Evolutionary conservation across 768 basidiomycete species (phyloP).

Genomic region (Suillus bovinus): DNA sequence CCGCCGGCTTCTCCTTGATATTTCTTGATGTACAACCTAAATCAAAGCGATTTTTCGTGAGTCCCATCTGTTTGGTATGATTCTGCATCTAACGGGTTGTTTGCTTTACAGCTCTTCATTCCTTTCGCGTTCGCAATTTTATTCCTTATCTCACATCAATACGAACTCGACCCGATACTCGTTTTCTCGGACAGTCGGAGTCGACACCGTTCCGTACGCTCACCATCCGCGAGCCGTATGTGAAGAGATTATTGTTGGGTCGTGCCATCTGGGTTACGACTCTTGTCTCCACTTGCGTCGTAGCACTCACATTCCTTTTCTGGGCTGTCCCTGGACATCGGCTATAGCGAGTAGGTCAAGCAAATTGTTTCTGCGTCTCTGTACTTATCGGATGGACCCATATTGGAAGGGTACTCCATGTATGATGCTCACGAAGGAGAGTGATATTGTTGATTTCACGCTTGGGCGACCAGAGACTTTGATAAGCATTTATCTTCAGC

Average conservation of each 20-base stretch:
- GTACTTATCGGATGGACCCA: background rate
- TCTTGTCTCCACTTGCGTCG: too few species aligned
- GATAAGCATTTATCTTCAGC: constrained; percentile 7
- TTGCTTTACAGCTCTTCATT: constrained; percentile 75
- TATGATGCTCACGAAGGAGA: constrained; percentile 9
- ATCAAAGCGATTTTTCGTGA: constrained; percentile 90
- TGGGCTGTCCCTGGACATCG: too few species aligned
- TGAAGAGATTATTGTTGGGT: too few species aligned
- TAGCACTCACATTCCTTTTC: too few species aligned
- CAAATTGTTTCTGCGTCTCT: background rate
- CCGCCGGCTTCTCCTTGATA: constrained; percentile 85
- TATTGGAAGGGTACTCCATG: constrained; percentile 4
- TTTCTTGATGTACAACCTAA: constrained; percentile 94
- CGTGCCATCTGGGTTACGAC: too few species aligned
- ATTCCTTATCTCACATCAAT: constrained; percentile 93
- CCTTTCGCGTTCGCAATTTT: constrained; percentile 90
- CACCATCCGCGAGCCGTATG: constrained; percentile 84
- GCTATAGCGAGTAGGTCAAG: constrained; percentile 47
- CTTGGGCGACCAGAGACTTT: constrained; percentile 2
- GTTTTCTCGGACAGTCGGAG: constrained; percentile 93
- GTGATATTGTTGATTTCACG: constrained; percentile 8
- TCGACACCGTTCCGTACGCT: constrained; percentile 97
- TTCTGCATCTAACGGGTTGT: constrained; percentile 7
- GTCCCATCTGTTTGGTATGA: constrained; percentile 35
- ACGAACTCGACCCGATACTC: constrained; percentile 95